Evolutionary conservation across 1,284 basidiomycete genomes (phyloP), one percentile per base, ranked within the genome.

Genomic region (Nidula niveotomentosa): DNA sequence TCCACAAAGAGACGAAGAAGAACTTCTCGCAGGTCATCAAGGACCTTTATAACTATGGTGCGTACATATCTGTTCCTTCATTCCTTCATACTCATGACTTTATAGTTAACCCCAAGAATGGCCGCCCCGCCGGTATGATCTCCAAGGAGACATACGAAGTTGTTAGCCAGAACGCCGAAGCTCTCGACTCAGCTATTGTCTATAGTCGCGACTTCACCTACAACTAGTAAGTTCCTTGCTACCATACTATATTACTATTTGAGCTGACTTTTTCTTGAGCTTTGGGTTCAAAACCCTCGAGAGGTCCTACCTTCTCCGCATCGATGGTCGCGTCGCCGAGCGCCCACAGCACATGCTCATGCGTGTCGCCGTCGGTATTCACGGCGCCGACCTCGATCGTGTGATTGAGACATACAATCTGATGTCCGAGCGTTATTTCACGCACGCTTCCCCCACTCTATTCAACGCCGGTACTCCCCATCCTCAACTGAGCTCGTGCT

Each of bases 251-350:
- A 30, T 30, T 30, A 30, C 30, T 30, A 30, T 30, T 30, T 30
- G 30, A 30, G 30, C 30, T 30, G 6, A 30, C 4, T 30, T 2
- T 30, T 30, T 30, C 30, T 30, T 30, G 3, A 30, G 30, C 76
- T 99, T 99, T 67, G 96, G 96, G 30, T 99, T 99, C 86, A 99
- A 99, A 76, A 99, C 97, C 1, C 88, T 99, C 36, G 97, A 99
- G 76, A 91, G 97, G 39, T 98, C 96, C 3, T 99, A 99, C 74
- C 85, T 99, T 7, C 88, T 99, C 49, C 89, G 94, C 57, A 90
- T 98, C 75, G 86, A 98, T 70, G 94, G 94, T 55, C 93, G 93
- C 65, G 93, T 97, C 49, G 96, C 95, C 49, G 97, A 99, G 75
- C 88, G 97, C 51, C 97, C 97, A 36, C 96, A 99, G 69, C 97